phyloP scores from a whole-genome alignment of 306 rosid species.

The Medicago arabica region DNA sequence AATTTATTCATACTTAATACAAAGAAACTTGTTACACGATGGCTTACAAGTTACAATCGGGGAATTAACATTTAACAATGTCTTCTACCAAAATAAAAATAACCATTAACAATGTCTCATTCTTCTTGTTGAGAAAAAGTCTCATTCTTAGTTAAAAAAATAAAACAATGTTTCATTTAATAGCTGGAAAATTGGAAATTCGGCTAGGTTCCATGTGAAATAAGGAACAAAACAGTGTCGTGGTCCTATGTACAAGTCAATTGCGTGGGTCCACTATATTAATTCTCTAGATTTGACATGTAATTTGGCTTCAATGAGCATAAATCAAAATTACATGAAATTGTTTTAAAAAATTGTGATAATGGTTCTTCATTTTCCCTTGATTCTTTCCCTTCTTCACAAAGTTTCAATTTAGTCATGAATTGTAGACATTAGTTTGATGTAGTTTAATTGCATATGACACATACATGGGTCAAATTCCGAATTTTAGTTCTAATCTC shows the following conservation, averaged over 20 bases:
- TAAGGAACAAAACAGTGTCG: constrained; percentile 31
- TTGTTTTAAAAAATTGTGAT: neutral
- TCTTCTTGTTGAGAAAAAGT: too few relatives aligned
- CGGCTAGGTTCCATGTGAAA: constrained; percentile 47
- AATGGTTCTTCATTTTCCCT: neutral
- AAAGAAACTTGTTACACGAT: too few relatives aligned
- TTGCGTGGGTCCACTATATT: constrained; percentile 50
- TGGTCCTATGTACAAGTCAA: constrained; percentile 40
- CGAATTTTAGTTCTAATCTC: neutral
- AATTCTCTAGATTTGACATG: constrained; percentile 30
- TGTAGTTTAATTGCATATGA: too few relatives aligned
- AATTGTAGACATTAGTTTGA: too few relatives aligned
- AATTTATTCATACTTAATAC: too few relatives aligned
- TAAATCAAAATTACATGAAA: neutral
- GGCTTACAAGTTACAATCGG: too few relatives aligned
- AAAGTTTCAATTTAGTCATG: neutral
- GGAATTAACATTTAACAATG: too few relatives aligned
- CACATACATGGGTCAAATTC: too few relatives aligned
- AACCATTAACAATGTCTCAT: too few relatives aligned
- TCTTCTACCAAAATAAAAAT: too few relatives aligned
- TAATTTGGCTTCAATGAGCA: constrained; percentile 19
- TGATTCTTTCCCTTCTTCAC: neutral
- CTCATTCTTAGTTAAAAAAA: too few relatives aligned
- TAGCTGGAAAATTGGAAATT: constrained; percentile 41
- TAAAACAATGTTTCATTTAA: constrained; percentile 13